Base-by-base conservation (phyloP, 768 basidiomycete species). In the Mrakia gelida region DNA sequence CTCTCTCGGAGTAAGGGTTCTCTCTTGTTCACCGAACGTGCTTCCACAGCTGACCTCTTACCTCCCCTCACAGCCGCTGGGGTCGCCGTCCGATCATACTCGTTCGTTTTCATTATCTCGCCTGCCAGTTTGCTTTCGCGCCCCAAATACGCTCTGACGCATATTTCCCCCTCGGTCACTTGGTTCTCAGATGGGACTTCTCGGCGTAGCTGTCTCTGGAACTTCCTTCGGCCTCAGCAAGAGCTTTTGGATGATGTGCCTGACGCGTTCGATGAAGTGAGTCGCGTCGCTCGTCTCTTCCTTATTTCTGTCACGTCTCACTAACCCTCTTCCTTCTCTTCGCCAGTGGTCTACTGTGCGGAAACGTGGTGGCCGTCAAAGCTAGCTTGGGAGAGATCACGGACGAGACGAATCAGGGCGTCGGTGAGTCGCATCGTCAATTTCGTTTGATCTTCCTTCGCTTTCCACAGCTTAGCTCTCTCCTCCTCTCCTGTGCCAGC, bases 331-430 rank as follows among this genome's bases (percentile, higher is more conserved):
- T 70, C 38, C n/a, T 18, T 38, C 32, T 34, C 34, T 13, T 3
- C 30, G n/a, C 28, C 16, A 30, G 56, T 3, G 77, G 77, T 28
- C 16, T 38, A 7, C 38, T 78, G 10, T 65, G 63, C 23, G 77
- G 77, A 10, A 78, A 78, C 38, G 77, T 78, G 10, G 77, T 71
- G 1, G 71, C 62, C 30, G 45, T 71, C 32, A 78, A 78, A 38
- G 77, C 77, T 11, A 34, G 30, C 23, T 45, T 78, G 6, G 77
- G 77, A n/a, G 77, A 78, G 43, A 62, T 78, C 54, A 78, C 77
- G 45, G 77, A 78, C 71, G 41, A 65, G 26, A 73, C 45, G 21
- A 78, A 78, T 28, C 62, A 73, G 32, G 77, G 54, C 4, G 65
- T 78, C 41, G 76, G 75, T 76, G 6, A 32, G 75, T 67, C 43